phyloP scores from a whole-genome alignment of 768 basidiomycete genomes.

The Termitomyces sp. region DNA sequence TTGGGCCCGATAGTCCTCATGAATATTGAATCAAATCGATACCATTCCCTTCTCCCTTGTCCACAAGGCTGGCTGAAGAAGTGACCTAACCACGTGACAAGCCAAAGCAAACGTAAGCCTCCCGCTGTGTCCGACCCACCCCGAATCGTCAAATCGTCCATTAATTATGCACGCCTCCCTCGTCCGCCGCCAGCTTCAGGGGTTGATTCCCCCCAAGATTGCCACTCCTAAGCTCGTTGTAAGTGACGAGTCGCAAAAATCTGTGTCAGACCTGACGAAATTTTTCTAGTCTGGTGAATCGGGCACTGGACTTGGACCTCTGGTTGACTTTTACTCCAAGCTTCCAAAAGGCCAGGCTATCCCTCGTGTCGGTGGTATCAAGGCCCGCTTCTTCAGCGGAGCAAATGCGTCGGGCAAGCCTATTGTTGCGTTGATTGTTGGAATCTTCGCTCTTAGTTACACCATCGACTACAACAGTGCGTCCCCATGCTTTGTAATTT shows the following conservation, averaged over 20 bases:
- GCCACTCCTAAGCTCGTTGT: constrained; percentile 88
- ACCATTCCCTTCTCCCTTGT: not conserved
- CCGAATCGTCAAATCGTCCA: constrained; percentile 15
- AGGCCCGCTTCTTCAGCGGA: constrained; percentile 79
- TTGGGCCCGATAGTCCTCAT: not conserved
- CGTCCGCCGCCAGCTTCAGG: constrained; percentile 77
- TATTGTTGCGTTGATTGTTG: constrained; percentile 54
- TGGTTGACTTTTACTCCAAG: constrained; percentile 96
- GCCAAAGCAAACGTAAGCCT: constrained; percentile 6
- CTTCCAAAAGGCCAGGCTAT: constrained; percentile 86
- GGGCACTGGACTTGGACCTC: constrained; percentile 72
- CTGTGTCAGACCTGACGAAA: not conserved
- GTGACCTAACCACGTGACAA: not conserved
- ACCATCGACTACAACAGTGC: constrained; percentile 86
- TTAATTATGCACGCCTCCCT: constrained; percentile 77
- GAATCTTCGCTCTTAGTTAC: constrained; percentile 74
- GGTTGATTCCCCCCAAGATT: constrained; percentile 91
- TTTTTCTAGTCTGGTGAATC: constrained; percentile 66
- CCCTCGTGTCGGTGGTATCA: constrained; percentile 58
- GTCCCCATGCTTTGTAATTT: constrained; percentile 26
- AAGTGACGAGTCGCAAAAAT: constrained; percentile 21
- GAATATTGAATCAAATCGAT: no score
- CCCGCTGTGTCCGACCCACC: constrained; percentile 13
- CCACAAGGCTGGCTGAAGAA: not conserved
- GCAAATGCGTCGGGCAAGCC: constrained; percentile 79